Evolutionary conservation across 805 yeast species (phyloP), one percentile per base, ranked within the genome.

Genomic region (Saccharomyces kudriavzevii): DNA sequence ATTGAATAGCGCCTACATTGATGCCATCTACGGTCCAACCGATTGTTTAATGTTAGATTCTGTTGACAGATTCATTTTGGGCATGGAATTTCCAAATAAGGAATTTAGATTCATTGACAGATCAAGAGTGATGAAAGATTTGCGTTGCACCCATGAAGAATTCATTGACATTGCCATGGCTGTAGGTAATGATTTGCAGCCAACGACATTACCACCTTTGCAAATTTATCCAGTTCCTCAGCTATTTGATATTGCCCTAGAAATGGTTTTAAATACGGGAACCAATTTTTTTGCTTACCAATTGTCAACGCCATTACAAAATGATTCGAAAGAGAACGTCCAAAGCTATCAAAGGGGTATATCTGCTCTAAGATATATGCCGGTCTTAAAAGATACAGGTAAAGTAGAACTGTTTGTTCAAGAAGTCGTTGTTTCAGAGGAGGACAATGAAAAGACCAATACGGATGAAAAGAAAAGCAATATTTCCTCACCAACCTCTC

Each of bases 21-120:
- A 91, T 67, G 83, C 86, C 4, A 81, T 91, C 40, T 87, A 83
- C 69, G 96, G 96, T 0, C 84, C 96, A 6, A 84, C 90, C 1
- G 98, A 94, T 61, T 76, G 83, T 40, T 71, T 91, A 47, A 72
- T 92, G 65, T 68, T 81, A 48, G 71, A 70, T 4, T 77, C 79
- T 25, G 77, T 86, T 27, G 94, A 88, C 54, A 85, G 81, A 58
- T 82, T 90, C 54, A 84, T 92, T 53, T 69, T 84, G 49, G 80
- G 85, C 20, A 77, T 90, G 76, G 95, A 87, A 56, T 78, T 83
- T 56, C 81, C 77, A 52, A 74, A 77, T 35, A 79, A 78, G 58
- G 87, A 81, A 56, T 87, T 89, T 65, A 77, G 85, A 60, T 87
- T 77, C 64, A 73, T 90, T 47, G 87, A 83, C 57, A 82, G 78